phyloP scores from a whole-genome alignment of 2,329 filamentous ascomycete genomes.

The Microsporum audouinii region DNA sequence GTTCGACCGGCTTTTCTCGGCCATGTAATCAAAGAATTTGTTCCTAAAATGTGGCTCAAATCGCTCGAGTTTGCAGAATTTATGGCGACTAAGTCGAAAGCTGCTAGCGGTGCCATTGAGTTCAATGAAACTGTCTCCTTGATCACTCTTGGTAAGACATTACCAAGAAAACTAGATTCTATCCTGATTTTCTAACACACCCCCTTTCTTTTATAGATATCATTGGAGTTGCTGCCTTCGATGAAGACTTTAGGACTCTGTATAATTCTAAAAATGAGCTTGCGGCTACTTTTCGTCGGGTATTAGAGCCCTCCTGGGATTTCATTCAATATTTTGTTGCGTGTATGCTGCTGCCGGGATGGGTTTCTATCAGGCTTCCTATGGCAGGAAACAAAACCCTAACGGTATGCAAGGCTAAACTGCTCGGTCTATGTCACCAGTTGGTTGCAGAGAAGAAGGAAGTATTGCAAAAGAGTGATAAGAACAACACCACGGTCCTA shows the following conservation, averaged over 20 bases:
- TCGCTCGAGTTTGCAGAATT: conserved; percentile 27
- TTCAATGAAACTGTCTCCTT: conserved; percentile 25
- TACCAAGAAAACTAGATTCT: conserved; percentile 3
- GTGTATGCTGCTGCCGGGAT: conserved; percentile 39
- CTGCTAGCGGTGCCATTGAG: conserved; percentile 23
- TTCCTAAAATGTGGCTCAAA: conserved; percentile 30
- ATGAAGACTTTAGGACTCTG: conserved; percentile 45
- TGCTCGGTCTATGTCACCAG: conserved; percentile 25
- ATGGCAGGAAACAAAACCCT: conserved; percentile 25
- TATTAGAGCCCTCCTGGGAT: conserved; percentile 38
- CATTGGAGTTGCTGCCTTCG: conserved; percentile 47
- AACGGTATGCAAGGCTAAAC: conserved; percentile 21
- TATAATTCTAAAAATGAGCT: conserved; percentile 42
- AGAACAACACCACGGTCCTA: conserved; percentile 19
- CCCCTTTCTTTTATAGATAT: conserved; percentile 41
- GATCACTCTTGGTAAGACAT: conserved; percentile 14
- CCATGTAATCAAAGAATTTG: conserved; percentile 27
- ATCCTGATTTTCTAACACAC: conserved; percentile 21
- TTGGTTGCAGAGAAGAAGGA: conserved; percentile 26
- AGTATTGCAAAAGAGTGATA: conserved; percentile 10
- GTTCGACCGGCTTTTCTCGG: conserved; percentile 29
- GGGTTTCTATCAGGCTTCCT: conserved; percentile 40
- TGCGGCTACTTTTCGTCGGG: conserved; percentile 40
- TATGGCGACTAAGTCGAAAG: conserved; percentile 16
- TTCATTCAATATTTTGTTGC: conserved; percentile 36